Percentiles rank a stretch among this genome's conserved stretches.
Evolutionary conservation across 208 protist genomes (phyloP).

Genomic region (Trypanosoma lewisi): DNA sequence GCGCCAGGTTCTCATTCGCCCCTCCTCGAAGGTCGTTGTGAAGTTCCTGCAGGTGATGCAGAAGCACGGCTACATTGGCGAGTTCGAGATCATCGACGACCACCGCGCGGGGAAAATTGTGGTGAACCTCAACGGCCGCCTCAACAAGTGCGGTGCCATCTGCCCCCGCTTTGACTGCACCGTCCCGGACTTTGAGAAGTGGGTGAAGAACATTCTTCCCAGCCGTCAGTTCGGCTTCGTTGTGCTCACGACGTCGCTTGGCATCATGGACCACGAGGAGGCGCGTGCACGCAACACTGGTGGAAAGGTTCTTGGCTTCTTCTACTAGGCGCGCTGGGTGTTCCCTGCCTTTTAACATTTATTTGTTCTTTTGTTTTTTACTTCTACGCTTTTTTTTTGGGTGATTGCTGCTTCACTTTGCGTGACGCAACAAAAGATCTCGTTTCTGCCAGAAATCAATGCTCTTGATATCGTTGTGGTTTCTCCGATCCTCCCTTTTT

Average conservation of each 20-base stretch:
- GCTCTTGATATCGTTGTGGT: background rate
- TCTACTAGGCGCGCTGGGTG: constrained; percentile 93
- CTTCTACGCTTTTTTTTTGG: constrained; percentile 13
- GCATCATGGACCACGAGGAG: constrained; percentile 99
- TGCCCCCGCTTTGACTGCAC: constrained; percentile 98
- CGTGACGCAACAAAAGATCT: background rate
- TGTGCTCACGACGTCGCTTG: constrained; percentile 99
- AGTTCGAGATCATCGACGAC: constrained; percentile 99
- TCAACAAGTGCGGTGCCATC: constrained; percentile 99
- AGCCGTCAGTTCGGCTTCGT: constrained; percentile 99
- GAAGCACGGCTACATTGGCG: constrained; percentile 99
- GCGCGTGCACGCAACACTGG: constrained; percentile 98
- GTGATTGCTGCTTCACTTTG: background rate
- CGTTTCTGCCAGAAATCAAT: background rate
- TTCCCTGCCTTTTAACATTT: constrained; percentile 4
- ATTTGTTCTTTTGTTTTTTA: constrained; percentile 18
- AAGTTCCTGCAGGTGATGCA: constrained; percentile 99
- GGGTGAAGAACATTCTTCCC: constrained; percentile 98
- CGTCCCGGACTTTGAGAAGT: constrained; percentile 97
- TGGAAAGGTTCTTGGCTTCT: constrained; percentile 99
- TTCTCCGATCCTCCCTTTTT: background rate
- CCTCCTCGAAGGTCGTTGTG: constrained; percentile 99
- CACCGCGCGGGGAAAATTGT: constrained; percentile 99
- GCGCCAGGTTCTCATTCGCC: constrained; percentile 99
- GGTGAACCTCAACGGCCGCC: constrained; percentile 99